Evolutionary conservation across 2,329 filamentous ascomycete species (phyloP).

Genomic region (Fusarium multiceps): DNA sequence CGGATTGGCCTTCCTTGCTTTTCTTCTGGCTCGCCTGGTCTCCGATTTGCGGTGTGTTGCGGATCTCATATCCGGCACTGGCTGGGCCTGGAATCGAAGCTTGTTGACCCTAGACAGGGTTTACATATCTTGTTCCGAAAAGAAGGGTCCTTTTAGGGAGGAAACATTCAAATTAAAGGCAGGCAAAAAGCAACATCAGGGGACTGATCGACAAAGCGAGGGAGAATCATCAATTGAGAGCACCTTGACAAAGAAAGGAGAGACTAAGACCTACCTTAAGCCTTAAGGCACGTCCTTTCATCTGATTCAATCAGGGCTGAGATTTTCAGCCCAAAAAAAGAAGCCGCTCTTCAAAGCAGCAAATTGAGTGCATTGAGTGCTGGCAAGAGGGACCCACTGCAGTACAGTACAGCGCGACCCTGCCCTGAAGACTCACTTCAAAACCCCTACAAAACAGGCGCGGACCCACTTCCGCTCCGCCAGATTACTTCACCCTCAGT

Average conservation of each 20-base stretch:
- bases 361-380: conserved; percentile 5
- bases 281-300: neutral
- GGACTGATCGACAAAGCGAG: conserved; percentile 11
- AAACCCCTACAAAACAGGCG: conserved; percentile 24
- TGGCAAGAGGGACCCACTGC: neutral
- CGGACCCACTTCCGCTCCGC: conserved; percentile 38
- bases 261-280: conserved; percentile 14
- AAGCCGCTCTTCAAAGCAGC: neutral
- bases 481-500: conserved; percentile 27
- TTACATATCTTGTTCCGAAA: conserved; percentile 13
- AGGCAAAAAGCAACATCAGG: conserved; percentile 3
- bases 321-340: conserved; percentile 20
- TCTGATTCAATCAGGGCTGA: conserved; percentile 21
- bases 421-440: conserved; percentile 24
- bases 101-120: conserved; percentile 26
- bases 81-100: conserved; percentile 36
- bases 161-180: conserved; percentile 5
- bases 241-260: neutral
- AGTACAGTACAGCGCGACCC: conserved; percentile 4
- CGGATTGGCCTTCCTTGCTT: conserved; percentile 34
- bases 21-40: conserved; percentile 25
- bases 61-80: conserved; percentile 41
- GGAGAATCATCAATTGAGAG: conserved; percentile 4
- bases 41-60: conserved; percentile 32
- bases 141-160: conserved; percentile 24